phyloP scores from a whole-genome alignment of 2,329 filamentous ascomycete species.

The Talaromyces pinophilus region DNA sequence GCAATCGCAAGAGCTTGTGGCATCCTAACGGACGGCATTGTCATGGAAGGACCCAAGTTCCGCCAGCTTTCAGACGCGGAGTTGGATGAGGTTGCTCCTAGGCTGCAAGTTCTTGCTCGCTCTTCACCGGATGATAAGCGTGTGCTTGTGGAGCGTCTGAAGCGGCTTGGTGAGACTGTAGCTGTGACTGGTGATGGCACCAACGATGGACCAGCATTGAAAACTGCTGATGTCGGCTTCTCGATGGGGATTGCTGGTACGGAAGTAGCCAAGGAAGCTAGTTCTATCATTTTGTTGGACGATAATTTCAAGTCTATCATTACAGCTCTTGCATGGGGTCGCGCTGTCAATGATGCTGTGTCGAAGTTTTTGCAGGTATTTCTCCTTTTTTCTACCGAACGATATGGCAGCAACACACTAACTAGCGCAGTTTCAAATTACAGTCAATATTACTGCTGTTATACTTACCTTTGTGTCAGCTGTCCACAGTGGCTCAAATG shows the following conservation, averaged over 20 bases:
- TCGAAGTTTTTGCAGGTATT: slow-evolving; percentile 63
- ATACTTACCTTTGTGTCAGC: slow-evolving; percentile 24
- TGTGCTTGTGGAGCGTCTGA: slow-evolving; percentile 62
- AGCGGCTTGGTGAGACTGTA: slow-evolving; percentile 63
- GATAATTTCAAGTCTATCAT: slow-evolving; percentile 58
- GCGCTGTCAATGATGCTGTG: slow-evolving; percentile 67
- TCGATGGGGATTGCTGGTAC: slow-evolving; percentile 63
- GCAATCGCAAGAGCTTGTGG: slow-evolving; percentile 75
- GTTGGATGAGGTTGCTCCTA: slow-evolving; percentile 60
- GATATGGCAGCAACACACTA: slow-evolving; percentile 64
- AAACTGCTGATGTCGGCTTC: slow-evolving; percentile 64
- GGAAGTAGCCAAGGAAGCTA: slow-evolving; percentile 62
- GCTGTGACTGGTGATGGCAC: slow-evolving; percentile 67
- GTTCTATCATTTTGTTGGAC: slow-evolving; percentile 54
- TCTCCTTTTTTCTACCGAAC: neutral
- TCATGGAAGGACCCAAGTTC: slow-evolving; percentile 70
- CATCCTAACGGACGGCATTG: slow-evolving; percentile 61
- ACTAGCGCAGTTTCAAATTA: slow-evolving; percentile 60
- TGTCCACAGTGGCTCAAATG: neutral
- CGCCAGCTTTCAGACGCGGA: slow-evolving; percentile 61
- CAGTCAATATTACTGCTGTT: slow-evolving; percentile 90
- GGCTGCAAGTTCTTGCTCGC: slow-evolving; percentile 64
- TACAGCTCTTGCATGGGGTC: slow-evolving; percentile 68
- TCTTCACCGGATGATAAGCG: slow-evolving; percentile 69
- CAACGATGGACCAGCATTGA: slow-evolving; percentile 66